Evolutionary conservation across 805 yeast genomes (phyloP).

Genomic region (Wickerhamomyces rabaulensis): DNA sequence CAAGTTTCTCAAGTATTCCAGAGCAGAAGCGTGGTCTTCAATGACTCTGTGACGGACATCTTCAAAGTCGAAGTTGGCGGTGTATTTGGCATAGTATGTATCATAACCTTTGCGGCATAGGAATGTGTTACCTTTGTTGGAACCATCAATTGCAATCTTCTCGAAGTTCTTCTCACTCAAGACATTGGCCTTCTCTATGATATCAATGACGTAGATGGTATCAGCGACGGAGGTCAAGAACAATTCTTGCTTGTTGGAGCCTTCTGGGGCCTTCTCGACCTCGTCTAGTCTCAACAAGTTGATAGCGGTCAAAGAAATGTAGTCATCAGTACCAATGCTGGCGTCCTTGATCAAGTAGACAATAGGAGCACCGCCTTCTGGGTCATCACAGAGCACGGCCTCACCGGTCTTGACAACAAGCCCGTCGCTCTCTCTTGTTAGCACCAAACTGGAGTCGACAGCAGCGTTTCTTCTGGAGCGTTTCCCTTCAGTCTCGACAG

Average conservation of each 20-base stretch:
- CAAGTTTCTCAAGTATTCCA: constrained; percentile 21
- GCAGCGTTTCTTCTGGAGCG: constrained; percentile 13
- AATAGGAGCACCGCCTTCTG: constrained; percentile 26
- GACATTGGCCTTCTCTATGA: constrained; percentile 41
- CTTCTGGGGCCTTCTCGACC: constrained; percentile 26
- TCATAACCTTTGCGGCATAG: constrained; percentile 30
- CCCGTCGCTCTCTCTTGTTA: constrained; percentile 42
- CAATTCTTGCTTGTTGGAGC: constrained; percentile 38
- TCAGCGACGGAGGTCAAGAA: constrained; percentile 48
- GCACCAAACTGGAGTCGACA: constrained; percentile 7
- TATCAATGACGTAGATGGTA: constrained; percentile 36
- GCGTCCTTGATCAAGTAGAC: constrained; percentile 50
- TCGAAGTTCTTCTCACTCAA: constrained; percentile 32
- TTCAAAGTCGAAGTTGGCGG: constrained; percentile 19
- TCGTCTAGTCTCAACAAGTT: constrained; percentile 43
- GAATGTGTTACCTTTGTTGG: constrained; percentile 27
- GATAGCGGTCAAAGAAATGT: constrained; percentile 42
- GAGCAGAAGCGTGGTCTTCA: constrained; percentile 22
- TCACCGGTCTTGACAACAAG: constrained; percentile 50
- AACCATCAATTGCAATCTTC: constrained; percentile 31
- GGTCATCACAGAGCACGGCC: constrained; percentile 37
- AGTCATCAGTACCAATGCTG: constrained; percentile 41
- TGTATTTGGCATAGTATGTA: constrained; percentile 23
- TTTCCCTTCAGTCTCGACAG: not conserved
- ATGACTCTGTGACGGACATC: constrained; percentile 15